Conservation (phyloP, 108 stramenopile genomes). For the Skeletonema tropicum region DNA sequence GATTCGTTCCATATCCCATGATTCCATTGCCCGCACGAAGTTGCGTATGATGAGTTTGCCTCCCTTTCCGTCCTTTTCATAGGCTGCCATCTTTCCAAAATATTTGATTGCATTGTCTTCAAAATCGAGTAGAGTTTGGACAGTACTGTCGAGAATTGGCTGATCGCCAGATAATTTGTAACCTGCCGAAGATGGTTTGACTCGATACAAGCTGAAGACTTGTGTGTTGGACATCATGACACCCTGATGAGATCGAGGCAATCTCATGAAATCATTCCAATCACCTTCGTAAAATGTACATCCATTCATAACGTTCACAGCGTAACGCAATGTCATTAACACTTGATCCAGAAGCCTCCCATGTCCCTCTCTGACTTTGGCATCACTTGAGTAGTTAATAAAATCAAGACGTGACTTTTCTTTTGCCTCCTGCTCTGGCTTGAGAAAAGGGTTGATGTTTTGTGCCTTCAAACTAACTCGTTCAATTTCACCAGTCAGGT, state of each 20-base stretch:
- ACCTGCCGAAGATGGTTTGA: slow-evolving; percentile 19
- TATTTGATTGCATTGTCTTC: slow-evolving; percentile 1
- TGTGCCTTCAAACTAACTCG: slow-evolving; percentile 18
- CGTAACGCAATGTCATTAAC: slow-evolving; percentile 21
- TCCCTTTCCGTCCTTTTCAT: slow-evolving; percentile 16
- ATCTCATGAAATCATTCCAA: slow-evolving; percentile 4
- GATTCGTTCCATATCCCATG: slow-evolving; percentile 25
- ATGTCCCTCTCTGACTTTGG: slow-evolving; percentile 25
- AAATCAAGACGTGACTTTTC: slow-evolving; percentile 26
- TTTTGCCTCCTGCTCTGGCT: slow-evolving; percentile 13
- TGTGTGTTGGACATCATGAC: slow-evolving; percentile 10
- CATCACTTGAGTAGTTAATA: slow-evolving; percentile 18
- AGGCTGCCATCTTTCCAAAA: slow-evolving; percentile 18
- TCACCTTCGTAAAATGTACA: slow-evolving; percentile 12
- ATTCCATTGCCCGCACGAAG: slow-evolving; percentile 16
- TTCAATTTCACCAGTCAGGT: slow-evolving; percentile 23
- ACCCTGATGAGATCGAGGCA: slow-evolving; percentile 4
- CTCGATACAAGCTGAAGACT: slow-evolving; percentile 12
- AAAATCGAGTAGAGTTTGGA: slow-evolving; percentile 2
- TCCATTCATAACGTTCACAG: slow-evolving; percentile 5
- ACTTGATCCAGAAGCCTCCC: slow-evolving; percentile 26
- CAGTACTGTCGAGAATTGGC: slow-evolving; percentile 19
- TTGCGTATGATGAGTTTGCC: slow-evolving; percentile 20
- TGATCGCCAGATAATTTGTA: background rate
- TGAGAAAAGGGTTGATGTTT: slow-evolving; percentile 25